These are phyloP conservation scores for Tetrapisispora arboricola DNA, from an alignment of 805 yeast species.

Conservation along the genomic window DNA sequence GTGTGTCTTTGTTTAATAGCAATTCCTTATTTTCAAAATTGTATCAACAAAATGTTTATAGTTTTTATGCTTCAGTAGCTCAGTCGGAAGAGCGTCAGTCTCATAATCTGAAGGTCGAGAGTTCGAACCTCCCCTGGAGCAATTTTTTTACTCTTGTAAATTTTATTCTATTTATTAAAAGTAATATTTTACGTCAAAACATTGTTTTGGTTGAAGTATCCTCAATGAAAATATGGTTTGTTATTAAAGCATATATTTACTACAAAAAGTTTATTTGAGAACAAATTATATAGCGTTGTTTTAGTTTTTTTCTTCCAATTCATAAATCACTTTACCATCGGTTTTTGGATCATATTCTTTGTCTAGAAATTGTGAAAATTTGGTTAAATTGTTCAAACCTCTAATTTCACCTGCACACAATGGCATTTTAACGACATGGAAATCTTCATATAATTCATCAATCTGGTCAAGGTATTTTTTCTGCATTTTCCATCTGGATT, in stretches of 20 bases:
- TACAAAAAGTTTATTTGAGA: too few species aligned
- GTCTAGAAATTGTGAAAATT: constrained; percentile 72
- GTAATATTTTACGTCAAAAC: background rate
- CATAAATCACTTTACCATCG: constrained; percentile 34
- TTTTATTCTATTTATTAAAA: background rate
- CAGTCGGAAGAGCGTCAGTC: constrained; percentile 7
- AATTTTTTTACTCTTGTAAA: constrained; percentile 11
- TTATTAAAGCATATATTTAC: too few species aligned
- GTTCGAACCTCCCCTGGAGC: constrained; percentile 38
- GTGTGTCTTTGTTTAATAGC: too few species aligned
- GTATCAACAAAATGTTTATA: too few species aligned
- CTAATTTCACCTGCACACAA: constrained; percentile 90
- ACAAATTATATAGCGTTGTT: too few species aligned
- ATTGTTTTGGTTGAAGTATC: background rate
- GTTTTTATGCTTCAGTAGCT: constrained; percentile 4
- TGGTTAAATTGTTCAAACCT: constrained; percentile 75
- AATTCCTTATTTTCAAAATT: too few species aligned
- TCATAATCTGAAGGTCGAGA: constrained; percentile 7
- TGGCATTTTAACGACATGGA: constrained; percentile 93
- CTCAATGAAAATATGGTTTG: too few species aligned
- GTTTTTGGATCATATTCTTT: constrained; percentile 63
- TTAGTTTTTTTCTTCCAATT: constrained; percentile 25
- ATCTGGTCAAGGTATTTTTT: constrained; percentile 89
- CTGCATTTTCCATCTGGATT: constrained; percentile 91
- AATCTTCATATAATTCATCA: constrained; percentile 92